A percentile compares a stretch with the other conserved stretches of the same genome.
Conservation (phyloP, 2,329 filamentous ascomycete species). For the Fonsecaea pugnacius region DNA sequence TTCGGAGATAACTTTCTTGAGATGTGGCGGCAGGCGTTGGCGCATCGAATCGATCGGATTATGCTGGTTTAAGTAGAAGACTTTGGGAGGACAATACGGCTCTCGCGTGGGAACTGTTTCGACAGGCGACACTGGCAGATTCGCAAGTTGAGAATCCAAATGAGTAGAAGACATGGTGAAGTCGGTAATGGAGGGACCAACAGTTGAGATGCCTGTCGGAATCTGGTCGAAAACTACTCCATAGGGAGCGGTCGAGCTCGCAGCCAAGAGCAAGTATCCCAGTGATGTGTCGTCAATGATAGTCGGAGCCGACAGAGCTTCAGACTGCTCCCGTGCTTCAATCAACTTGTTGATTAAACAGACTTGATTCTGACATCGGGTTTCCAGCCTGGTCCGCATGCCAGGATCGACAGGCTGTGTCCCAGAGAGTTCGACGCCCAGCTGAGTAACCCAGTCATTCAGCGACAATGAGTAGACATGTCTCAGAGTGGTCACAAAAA, state of each 20-base stretch:
- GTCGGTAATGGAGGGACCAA: constrained; percentile 25
- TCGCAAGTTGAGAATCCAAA: constrained; percentile 31
- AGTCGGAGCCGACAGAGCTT: constrained; percentile 54
- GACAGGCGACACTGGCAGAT: constrained; percentile 23
- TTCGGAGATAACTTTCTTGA: constrained; percentile 49
- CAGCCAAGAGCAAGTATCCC: constrained; percentile 62
- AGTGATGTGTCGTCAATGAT: constrained; percentile 61
- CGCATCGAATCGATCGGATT: constrained; percentile 31
- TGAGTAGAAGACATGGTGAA: constrained; percentile 23
- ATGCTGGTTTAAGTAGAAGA: constrained; percentile 34
- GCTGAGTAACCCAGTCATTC: constrained; percentile 59
- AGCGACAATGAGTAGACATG: constrained; percentile 62
- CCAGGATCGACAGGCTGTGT: constrained; percentile 51
- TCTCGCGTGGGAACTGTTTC: constrained; percentile 44
- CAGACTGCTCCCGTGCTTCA: constrained; percentile 38
- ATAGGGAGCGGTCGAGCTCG: constrained; percentile 53
- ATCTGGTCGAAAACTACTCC: constrained; percentile 59
- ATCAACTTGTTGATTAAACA: constrained; percentile 57
- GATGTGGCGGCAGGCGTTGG: constrained; percentile 45
- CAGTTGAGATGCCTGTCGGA: constrained; percentile 34
- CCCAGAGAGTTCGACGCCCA: constrained; percentile 59
- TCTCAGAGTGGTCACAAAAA: constrained; percentile 61
- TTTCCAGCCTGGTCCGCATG: constrained; percentile 60
- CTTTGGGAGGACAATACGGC: constrained; percentile 42
- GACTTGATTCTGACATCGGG: constrained; percentile 58